phyloP scores from a whole-genome alignment of 2,329 filamentous ascomycete species.

The Chaetomiaceae sp. region DNA sequence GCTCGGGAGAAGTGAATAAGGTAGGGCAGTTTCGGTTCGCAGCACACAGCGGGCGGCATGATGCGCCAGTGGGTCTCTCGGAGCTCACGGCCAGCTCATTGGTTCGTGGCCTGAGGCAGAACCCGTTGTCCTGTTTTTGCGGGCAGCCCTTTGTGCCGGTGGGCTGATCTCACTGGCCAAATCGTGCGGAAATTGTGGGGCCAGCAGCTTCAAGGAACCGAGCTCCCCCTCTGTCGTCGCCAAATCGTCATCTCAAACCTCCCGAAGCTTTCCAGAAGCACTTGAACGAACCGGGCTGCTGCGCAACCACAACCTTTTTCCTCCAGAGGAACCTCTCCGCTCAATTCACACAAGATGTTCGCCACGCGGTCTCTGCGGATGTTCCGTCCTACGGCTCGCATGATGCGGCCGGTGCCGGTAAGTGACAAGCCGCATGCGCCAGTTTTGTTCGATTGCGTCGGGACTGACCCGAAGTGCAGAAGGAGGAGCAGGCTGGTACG shows the following conservation, averaged over 20 bases:
- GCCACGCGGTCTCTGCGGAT: slow-evolving; percentile 62
- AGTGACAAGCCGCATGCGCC: slow-evolving; percentile 36
- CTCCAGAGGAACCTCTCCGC: slow-evolving; percentile 29
- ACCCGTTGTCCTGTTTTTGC: slow-evolving; percentile 2
- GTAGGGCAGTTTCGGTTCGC: slow-evolving; percentile 11
- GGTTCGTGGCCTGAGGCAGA: slow-evolving; percentile 17
- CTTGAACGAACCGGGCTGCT: slow-evolving; percentile 12
- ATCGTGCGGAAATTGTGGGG: slow-evolving; percentile 10
- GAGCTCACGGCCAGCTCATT: slow-evolving; percentile 4
- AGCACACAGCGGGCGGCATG: slow-evolving; percentile 1
- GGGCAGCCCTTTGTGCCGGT: slow-evolving; percentile 10
- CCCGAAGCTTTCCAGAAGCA: slow-evolving; percentile 16
- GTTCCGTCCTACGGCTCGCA: slow-evolving; percentile 61
- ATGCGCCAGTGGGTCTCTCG: slow-evolving; percentile 19
- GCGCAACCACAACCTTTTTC: slow-evolving; percentile 11
- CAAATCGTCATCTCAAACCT: slow-evolving; percentile 20
- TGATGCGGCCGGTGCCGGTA: slow-evolving; percentile 71
- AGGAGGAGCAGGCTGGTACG: slow-evolving; percentile 65
- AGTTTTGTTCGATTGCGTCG: slow-evolving; percentile 26
- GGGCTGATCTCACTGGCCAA: slow-evolving; percentile 22
- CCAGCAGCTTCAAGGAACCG: slow-evolving; percentile 6
- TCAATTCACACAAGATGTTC: slow-evolving; percentile 51
- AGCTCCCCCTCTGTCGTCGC: slow-evolving; percentile 17
- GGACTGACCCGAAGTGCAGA: slow-evolving; percentile 43
- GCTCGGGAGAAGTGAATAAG: slow-evolving; percentile 18